Evolutionary conservation across 2,329 filamentous ascomycete genomes (phyloP), one percentile per base, ranked within the genome.

Genomic region (Tolypocladium sp.): DNA sequence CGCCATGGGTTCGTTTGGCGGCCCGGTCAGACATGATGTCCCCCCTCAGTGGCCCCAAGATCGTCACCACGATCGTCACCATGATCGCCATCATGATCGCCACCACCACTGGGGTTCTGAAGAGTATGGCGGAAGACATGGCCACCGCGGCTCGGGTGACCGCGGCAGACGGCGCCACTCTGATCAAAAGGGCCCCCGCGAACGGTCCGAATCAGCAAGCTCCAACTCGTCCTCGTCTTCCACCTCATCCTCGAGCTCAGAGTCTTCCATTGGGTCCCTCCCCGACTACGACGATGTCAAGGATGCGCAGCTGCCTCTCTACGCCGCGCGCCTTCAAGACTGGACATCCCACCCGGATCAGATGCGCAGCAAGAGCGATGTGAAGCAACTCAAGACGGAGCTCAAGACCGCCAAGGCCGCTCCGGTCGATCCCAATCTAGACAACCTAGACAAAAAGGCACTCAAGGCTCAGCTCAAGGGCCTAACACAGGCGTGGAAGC

Each of bases 301-400:
- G 15, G 77, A 78, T 57, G 65, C 71, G 22, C 81, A 84, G 66
- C 71, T 85, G 1, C 76, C 79, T 2, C 61, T 78, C 1, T 76
- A 78, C 17, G 74, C 74, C 53, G 66, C 73, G 15, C 74, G 74
- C 4, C 71, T 86, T 20, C 63, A 73, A 27, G 68, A 73, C 9
- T 85, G 82, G 81, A 74, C 82, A 2, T 69, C 75, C 10, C 73
- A 77, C 42, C 81, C 82, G 0, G 76, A 82, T 0, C 73, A 80
- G 56, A 73, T 76, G 7, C 76, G 81, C 62, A 82, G 77, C 10
- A 78, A 71, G 60, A 71, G 74, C 6, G 74, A 75, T 33, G 68
- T 84, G 3, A 70, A 72, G 51, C 64, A 71, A 33, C 69, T 80
- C 3, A 74, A 70, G 40, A 66, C 73, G 15, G 72, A 80, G 33